Conservation (phyloP, 768 basidiomycete genomes). For the Collybia mongolica region DNA sequence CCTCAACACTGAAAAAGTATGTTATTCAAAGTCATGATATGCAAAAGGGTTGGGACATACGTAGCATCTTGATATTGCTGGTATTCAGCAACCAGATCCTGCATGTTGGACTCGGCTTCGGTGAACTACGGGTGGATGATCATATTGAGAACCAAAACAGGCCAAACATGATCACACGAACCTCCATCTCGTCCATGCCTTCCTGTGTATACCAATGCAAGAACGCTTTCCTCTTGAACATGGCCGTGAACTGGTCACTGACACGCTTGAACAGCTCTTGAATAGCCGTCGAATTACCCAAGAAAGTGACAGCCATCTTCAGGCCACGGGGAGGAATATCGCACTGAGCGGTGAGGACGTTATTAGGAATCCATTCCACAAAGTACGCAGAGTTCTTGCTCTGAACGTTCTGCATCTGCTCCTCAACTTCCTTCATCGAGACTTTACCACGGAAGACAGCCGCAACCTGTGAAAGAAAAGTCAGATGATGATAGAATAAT, state of each 20-base stretch:
- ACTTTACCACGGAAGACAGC: slow-evolving; percentile 99
- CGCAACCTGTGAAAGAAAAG: slow-evolving; percentile 53
- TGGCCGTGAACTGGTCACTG: slow-evolving; percentile 96
- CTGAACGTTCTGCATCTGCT: slow-evolving; percentile 97
- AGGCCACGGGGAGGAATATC: slow-evolving; percentile 94
- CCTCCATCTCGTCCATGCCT: slow-evolving; percentile 99
- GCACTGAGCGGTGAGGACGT: slow-evolving; percentile 96
- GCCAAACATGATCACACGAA: slow-evolving; percentile 20
- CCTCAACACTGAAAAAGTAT: slow-evolving; percentile 59
- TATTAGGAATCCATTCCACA: slow-evolving; percentile 99
- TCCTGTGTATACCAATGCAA: slow-evolving; percentile 99
- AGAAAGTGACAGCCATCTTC: slow-evolving; percentile 97
- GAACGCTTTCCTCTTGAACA: slow-evolving; percentile 99
- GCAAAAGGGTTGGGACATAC: slow-evolving; percentile 43
- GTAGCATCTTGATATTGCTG: slow-evolving; percentile 95
- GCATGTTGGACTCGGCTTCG: slow-evolving; percentile 99
- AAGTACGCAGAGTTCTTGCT: slow-evolving; percentile 98
- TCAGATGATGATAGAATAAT: neutral
- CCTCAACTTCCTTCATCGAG: slow-evolving; percentile 99
- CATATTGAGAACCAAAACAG: neutral
- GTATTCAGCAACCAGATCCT: slow-evolving; percentile 97
- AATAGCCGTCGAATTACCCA: slow-evolving; percentile 96
- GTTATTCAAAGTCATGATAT: slow-evolving; percentile 1
- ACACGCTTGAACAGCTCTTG: slow-evolving; percentile 99
- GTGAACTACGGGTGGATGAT: slow-evolving; percentile 63